Percentiles rank a stretch among this genome's conserved stretches.
Conservation (phyloP, 108 stramenopile species). For the Parmales sp. region DNA sequence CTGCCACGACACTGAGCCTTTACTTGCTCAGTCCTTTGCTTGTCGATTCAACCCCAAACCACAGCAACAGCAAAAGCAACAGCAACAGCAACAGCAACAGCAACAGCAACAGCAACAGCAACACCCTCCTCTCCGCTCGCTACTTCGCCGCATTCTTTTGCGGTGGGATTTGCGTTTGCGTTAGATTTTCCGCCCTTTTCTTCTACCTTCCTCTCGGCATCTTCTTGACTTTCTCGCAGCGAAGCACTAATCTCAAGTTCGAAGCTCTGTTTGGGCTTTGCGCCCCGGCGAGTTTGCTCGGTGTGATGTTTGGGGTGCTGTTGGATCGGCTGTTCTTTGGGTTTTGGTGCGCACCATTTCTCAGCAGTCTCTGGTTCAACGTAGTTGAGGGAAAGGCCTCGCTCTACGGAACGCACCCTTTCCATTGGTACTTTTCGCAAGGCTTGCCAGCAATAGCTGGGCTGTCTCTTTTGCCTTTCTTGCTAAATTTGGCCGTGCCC, state of each 20-base stretch:
- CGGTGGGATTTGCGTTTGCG: conserved; percentile 61
- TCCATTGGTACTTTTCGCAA: conserved; percentile 66
- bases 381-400: conserved; percentile 44
- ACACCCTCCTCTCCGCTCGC: too few species aligned
- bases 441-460: conserved; percentile 67
- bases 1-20: too few species aligned
- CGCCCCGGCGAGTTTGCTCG: conserved; percentile 39
- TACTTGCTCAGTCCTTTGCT: too few species aligned
- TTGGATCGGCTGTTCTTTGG: conserved; percentile 65
- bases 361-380: conserved; percentile 78
- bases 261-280: conserved; percentile 36
- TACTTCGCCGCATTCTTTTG: conserved; percentile 68
- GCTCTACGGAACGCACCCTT: conserved; percentile 72
- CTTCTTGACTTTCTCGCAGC: conserved; percentile 36
- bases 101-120: too few species aligned
- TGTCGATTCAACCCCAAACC: too few species aligned
- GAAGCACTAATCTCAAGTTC: conserved; percentile 1
- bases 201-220: conserved; percentile 65
- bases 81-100: too few species aligned
- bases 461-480: conserved; percentile 46
- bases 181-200: conserved; percentile 69
- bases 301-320: conserved; percentile 37
- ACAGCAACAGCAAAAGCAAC: too few species aligned
- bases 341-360: conserved; percentile 66
- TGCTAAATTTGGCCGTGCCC: conserved; percentile 6